Conservation (phyloP, 768 basidiomycete species). For the Lentinula guzmanii region DNA sequence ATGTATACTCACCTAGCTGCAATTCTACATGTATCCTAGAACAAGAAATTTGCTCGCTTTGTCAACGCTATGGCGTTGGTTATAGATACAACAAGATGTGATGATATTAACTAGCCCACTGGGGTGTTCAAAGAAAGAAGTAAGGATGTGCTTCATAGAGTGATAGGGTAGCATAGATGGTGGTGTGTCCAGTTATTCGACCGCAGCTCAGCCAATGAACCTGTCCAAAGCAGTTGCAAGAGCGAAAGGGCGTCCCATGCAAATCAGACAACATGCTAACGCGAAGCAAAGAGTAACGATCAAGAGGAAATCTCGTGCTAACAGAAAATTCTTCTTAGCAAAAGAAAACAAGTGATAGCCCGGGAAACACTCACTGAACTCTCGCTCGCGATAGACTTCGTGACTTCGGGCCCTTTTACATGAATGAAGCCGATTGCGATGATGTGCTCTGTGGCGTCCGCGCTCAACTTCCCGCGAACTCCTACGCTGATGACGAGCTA, state of each 20-base stretch:
- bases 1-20: too few species aligned
- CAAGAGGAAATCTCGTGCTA: slow-evolving; percentile 37
- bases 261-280: slow-evolving; percentile 30
- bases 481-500: background rate
- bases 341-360: background rate
- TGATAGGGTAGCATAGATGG: background rate
- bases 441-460: slow-evolving; percentile 5
- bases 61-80: background rate
- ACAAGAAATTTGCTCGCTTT: background rate
- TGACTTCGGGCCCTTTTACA: slow-evolving; percentile 5
- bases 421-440: slow-evolving; percentile 2
- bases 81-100: background rate
- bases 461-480: background rate
- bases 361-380: background rate
- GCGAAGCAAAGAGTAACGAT: slow-evolving; percentile 34
- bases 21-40: too few species aligned
- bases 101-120: background rate
- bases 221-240: slow-evolving; percentile 12
- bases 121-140: background rate
- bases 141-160: background rate
- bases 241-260: slow-evolving; percentile 24
- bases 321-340: background rate
- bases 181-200: background rate
- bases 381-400: slow-evolving; percentile 3
- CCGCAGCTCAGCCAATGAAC: background rate